Base-by-base conservation (phyloP, 352 stramenopile species). In the Phytopythium chamaehyphon region DNA sequence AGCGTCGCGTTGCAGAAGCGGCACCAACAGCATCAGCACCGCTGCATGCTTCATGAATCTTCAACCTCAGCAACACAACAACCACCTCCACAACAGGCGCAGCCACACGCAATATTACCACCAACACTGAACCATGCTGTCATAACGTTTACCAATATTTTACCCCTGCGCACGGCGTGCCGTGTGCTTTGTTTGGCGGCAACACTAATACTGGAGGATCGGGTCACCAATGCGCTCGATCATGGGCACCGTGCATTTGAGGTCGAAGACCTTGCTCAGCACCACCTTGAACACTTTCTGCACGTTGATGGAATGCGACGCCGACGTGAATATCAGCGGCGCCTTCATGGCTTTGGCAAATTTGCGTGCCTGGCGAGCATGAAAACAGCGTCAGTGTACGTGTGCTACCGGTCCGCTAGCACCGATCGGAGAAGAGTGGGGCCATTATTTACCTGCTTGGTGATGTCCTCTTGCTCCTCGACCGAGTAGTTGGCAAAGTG, bases 221-320 rank as follows among this genome's bases (percentile, higher is more conserved):
- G 92, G 92, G 62, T 97, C 90, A 22, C 89, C 90, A 36, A 96
- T 80, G 22, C 93, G 89, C 47, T 93, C 82, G 55, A 97, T 97
- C 64, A 97, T 88, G 26, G 77, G 79, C n/a, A 98, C 82, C 4
- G 91, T 97, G 64, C 83, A 96, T 68, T 96, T 92, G 58, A 98
- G 77, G 51, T 97, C 89, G 59, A 98, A 97, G 28, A 97, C 90
- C 63, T 96, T 97, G 58, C 83, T 93, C 49, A 97, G 68, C 42
- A 97, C 88, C 47, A 98, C 85, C 59, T 98, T 97, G 71, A 98
- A 97, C 44, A 98, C 82, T 72, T 98, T 98, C 51, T 97, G 88
- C 23, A 98, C 89, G 69, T 98, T 98, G 59, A 98, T 97, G 24
- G 90, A 97, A 71, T 98, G 88, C 48, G 81, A 95, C 7, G 90